A percentile compares a stretch with the other conserved stretches of the same genome.
Evolutionary conservation across 192 early-diverging fungal species (phyloP).

Genomic region (Rhizoclosmatium globosum): DNA sequence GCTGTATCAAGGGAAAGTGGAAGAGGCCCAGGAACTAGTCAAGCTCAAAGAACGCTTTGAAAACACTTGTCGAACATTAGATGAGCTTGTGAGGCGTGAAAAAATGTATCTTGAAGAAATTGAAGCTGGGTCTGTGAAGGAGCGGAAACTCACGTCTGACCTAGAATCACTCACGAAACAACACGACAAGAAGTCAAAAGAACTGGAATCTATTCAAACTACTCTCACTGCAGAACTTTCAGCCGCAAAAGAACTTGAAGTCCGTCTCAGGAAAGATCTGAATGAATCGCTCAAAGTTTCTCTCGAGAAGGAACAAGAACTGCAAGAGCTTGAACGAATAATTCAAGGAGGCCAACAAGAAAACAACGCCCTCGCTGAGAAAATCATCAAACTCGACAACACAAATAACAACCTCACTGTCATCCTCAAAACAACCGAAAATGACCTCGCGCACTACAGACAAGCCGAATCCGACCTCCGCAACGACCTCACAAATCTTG

Average conservation of each 20-base stretch:
- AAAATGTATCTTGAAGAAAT: conserved; percentile 53
- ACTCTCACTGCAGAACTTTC: conserved; percentile 43
- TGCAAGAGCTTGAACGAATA: conserved; percentile 9
- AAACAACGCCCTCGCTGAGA: conserved; percentile 39
- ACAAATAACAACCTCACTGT: conserved; percentile 25
- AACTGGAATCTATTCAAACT: conserved; percentile 33
- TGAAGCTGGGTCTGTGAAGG: conserved; percentile 40
- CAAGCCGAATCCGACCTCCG: conserved; percentile 25
- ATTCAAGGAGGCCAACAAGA: conserved; percentile 36
- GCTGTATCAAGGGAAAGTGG: conserved; percentile 22
- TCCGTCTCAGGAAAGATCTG: conserved; percentile 45
- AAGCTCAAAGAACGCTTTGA: conserved; percentile 24
- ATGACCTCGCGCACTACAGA: conserved; percentile 21
- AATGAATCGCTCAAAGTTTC: neutral
- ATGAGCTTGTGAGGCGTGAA: conserved; percentile 43
- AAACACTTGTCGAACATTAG: conserved; percentile 40
- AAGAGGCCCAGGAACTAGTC: conserved; percentile 40
- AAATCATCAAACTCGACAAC: neutral
- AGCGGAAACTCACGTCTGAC: conserved; percentile 50
- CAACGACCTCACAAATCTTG: conserved; percentile 31
- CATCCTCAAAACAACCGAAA: conserved; percentile 14
- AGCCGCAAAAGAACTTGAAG: conserved; percentile 39
- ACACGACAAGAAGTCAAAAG: conserved; percentile 32
- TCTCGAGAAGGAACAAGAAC: neutral
- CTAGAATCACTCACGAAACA: conserved; percentile 45